These are phyloP conservation scores for Ceratocystis cacaofunesta DNA, from an alignment of 2,329 filamentous ascomycete species.

Conservation along the genomic window DNA sequence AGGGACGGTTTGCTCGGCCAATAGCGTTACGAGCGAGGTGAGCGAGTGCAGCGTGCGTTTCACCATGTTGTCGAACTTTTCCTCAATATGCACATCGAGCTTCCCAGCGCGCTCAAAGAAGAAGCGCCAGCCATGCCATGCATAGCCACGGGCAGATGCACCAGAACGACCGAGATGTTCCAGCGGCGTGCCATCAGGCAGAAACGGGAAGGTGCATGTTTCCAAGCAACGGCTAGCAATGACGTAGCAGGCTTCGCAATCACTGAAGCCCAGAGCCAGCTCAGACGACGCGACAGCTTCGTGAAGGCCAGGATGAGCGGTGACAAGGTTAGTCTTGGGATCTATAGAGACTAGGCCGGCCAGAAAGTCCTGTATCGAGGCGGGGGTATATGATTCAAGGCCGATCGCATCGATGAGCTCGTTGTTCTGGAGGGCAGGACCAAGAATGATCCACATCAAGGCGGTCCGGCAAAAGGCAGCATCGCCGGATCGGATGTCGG, in stretches of 20 bases:
- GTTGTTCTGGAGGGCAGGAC: conserved; percentile 5
- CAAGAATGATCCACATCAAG: conserved; percentile 14
- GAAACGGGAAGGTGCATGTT: conserved; percentile 15
- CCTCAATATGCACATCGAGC: conserved; percentile 15
- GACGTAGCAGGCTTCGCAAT: conserved; percentile 15
- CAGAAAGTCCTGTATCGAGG: not conserved
- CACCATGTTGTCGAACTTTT: conserved; percentile 16
- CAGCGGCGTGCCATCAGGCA: conserved; percentile 15
- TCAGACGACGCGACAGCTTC: conserved; percentile 10
- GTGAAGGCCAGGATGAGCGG: conserved; percentile 10
- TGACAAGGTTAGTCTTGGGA: not conserved
- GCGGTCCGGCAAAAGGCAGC: conserved; percentile 15
- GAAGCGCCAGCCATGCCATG: conserved; percentile 14
- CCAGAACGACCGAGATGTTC: conserved; percentile 9
- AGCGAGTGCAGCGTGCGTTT: conserved; percentile 16
- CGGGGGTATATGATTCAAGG: conserved; percentile 7
- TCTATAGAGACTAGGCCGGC: conserved; percentile 7
- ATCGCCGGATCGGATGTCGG: conserved; percentile 14
- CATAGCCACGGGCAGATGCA: conserved; percentile 8
- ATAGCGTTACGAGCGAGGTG: conserved; percentile 13
- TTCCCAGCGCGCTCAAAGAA: conserved; percentile 15
- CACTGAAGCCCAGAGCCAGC: conserved; percentile 12
- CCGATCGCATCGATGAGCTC: conserved; percentile 14
- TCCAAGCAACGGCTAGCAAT: conserved; percentile 16
- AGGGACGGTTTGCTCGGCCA: conserved; percentile 14